Conservation (phyloP, 1,139 yeast genomes). For the Candida tropicalis region DNA sequence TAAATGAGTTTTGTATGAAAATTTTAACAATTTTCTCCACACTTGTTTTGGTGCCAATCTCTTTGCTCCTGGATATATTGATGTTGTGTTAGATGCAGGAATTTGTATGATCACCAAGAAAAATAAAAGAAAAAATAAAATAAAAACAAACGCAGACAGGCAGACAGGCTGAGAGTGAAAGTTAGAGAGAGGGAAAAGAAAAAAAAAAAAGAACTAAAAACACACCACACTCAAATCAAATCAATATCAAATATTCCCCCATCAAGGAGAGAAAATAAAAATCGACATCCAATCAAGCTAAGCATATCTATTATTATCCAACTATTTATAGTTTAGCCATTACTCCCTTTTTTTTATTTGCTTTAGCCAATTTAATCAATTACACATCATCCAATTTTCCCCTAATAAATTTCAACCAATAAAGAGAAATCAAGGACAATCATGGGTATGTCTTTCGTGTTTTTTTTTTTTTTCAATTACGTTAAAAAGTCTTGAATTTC, state of each 20-base stretch:
- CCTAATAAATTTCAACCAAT: not conserved
- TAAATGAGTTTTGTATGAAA: not conserved
- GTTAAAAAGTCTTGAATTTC: no score
- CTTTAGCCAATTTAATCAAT: conserved; percentile 2
- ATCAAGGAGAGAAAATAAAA: not conserved
- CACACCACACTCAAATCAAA: conserved; percentile 3
- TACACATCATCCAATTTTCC: not conserved
- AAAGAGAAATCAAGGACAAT: not conserved
- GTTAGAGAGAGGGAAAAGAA: not conserved
- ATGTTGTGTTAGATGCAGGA: not conserved
- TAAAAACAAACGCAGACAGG: not conserved
- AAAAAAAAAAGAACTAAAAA: not conserved
- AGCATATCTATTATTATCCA: conserved; percentile 1
- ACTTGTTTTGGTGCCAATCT: not conserved
- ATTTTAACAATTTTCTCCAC: not conserved
- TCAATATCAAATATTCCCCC: conserved; percentile 1
- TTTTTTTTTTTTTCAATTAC: not conserved
- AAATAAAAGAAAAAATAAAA: not conserved
- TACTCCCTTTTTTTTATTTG: no score
- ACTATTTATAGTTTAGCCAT: no score
- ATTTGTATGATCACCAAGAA: not conserved
- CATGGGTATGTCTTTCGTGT: not conserved
- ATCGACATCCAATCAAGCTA: not conserved
- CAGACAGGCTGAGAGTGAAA: not conserved
- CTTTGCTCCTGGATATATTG: no score